Percentiles rank a stretch among this genome's conserved stretches.
These are phyloP conservation scores for Stephania cephalantha DNA, from an alignment of 164 flowering plant genomes.

Conservation along the genomic window DNA sequence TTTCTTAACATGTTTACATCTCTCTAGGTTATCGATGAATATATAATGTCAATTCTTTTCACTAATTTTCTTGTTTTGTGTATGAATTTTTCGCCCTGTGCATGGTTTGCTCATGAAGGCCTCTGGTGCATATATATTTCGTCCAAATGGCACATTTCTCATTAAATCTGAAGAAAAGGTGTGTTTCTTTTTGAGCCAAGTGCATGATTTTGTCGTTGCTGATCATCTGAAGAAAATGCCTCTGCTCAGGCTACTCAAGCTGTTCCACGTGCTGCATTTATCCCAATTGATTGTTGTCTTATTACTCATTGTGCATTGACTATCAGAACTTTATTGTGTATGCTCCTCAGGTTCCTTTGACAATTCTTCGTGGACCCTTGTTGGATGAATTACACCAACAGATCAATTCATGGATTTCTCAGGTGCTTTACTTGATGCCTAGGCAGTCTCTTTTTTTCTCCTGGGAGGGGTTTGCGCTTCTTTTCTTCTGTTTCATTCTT, in stretches of 20 bases:
- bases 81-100: background rate
- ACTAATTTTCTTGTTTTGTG: background rate
- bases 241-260: background rate
- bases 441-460: background rate
- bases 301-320: background rate
- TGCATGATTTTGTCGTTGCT: background rate
- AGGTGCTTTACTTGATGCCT: conserved; percentile 39
- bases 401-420: conserved; percentile 75
- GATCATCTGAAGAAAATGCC: background rate
- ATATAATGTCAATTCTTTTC: conserved; percentile 3
- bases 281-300: background rate
- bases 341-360: conserved; percentile 44
- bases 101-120: conserved; percentile 40
- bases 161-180: conserved; percentile 58
- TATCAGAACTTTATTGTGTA: conserved; percentile 1
- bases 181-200: background rate
- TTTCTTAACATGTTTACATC: background rate
- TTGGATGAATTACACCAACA: conserved; percentile 83
- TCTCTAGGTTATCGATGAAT: background rate
- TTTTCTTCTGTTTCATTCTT: background rate
- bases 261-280: background rate
- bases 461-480: background rate
- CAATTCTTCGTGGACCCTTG: conserved; percentile 61
- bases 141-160: conserved; percentile 71
- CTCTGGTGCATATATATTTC: conserved; percentile 94